These are phyloP conservation scores for Angomonas deanei DNA, from an alignment of 208 protist species.

Conservation along the genomic window DNA sequence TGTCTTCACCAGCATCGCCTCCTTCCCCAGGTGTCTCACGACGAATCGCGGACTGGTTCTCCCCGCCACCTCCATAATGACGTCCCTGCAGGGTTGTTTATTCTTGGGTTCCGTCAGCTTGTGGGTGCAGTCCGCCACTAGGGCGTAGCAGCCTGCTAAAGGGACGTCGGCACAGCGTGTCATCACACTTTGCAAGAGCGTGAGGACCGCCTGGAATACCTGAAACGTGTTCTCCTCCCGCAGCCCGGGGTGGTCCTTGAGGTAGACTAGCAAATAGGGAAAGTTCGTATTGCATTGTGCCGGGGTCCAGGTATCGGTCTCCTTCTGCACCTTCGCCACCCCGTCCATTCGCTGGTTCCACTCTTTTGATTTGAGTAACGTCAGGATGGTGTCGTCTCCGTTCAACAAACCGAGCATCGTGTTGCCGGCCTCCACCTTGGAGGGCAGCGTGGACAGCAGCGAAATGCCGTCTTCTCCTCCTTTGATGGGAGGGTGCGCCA, in stretches of 20 bases:
- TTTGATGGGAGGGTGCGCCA: not conserved
- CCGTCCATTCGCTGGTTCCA: conserved; percentile 66
- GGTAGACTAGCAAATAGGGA: conserved; percentile 55
- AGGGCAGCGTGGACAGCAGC: conserved; percentile 65
- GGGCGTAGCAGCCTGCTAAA: conserved; percentile 40
- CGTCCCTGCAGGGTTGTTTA: conserved; percentile 33
- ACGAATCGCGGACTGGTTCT: conserved; percentile 55
- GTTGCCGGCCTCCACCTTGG: conserved; percentile 55
- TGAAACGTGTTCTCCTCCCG: conserved; percentile 69
- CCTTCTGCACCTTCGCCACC: conserved; percentile 38
- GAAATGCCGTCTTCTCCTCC: conserved; percentile 14
- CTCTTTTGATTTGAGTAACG: conserved; percentile 67
- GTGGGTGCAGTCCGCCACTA: conserved; percentile 56
- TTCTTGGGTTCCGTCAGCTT: conserved; percentile 76
- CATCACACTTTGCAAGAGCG: conserved; percentile 29
- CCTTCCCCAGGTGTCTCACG: conserved; percentile 56
- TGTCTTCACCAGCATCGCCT: conserved; percentile 39
- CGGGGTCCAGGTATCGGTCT: conserved; percentile 50
- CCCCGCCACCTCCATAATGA: conserved; percentile 35
- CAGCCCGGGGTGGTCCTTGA: conserved; percentile 59
- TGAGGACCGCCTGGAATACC: conserved; percentile 44
- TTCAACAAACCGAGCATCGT: conserved; percentile 53
- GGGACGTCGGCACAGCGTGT: not conserved
- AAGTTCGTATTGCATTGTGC: conserved; percentile 37
- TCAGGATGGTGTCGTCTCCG: conserved; percentile 44